Conservation (phyloP, 768 basidiomycete species). For the Lactarius sanguifluus region DNA sequence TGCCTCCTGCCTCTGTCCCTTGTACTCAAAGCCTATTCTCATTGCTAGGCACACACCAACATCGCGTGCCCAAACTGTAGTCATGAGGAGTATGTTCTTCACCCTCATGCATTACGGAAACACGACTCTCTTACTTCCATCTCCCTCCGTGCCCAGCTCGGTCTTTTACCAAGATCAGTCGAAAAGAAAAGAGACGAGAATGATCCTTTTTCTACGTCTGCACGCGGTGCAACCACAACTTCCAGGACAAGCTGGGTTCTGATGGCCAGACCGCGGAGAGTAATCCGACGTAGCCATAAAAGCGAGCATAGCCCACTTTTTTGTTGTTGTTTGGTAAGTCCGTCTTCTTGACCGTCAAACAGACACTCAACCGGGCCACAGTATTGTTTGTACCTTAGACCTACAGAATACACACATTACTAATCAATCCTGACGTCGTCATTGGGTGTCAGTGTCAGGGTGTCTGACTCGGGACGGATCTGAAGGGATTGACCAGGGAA, state of each 20-base stretch:
- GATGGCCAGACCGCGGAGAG: slow-evolving; percentile 42
- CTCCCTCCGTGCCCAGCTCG: slow-evolving; percentile 49
- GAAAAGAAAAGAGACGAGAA: slow-evolving; percentile 91
- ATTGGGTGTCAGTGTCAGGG: not conserved
- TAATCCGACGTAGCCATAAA: slow-evolving; percentile 7
- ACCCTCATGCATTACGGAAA: not conserved
- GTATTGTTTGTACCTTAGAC: slow-evolving; percentile 8
- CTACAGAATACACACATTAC: not conserved
- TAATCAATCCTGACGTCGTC: not conserved
- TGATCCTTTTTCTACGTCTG: slow-evolving; percentile 94
- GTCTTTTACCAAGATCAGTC: slow-evolving; percentile 98
- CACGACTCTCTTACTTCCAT: slow-evolving; percentile 9
- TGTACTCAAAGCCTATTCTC: slow-evolving; percentile 10
- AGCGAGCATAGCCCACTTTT: not conserved
- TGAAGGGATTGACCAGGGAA: not conserved
- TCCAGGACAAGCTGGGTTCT: slow-evolving; percentile 58
- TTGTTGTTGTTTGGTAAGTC: not conserved
- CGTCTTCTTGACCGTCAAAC: not conserved
- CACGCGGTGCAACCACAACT: slow-evolving; percentile 74
- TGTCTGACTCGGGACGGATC: not conserved
- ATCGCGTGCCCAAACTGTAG: slow-evolving; percentile 82
- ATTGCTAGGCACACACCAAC: slow-evolving; percentile 73
- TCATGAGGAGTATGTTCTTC: slow-evolving; percentile 69
- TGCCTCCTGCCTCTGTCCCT: not conserved
- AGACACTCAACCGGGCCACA: not conserved